Percentiles rank a stretch among this genome's conserved stretches.
These are phyloP conservation scores for Amanita jacksonii DNA, from an alignment of 768 basidiomycete species.

Conservation along the genomic window DNA sequence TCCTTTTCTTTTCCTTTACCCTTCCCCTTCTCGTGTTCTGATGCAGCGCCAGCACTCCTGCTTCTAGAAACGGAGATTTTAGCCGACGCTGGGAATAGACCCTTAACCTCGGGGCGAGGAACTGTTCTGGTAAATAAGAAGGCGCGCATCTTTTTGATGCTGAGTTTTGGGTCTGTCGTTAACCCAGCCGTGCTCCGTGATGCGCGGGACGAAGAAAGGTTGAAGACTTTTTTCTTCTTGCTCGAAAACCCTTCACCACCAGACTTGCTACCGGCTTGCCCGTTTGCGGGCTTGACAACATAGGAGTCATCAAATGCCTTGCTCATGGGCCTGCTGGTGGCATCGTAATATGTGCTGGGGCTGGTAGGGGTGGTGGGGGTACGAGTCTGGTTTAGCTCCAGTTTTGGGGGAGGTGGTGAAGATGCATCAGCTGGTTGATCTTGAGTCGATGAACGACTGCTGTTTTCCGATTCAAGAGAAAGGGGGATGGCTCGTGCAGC, in stretches of 20 bases:
- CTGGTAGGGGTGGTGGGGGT: conserved; percentile 4
- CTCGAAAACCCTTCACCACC: not conserved
- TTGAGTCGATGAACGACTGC: not conserved
- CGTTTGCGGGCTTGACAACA: too few relatives aligned
- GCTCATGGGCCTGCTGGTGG: conserved; percentile 4
- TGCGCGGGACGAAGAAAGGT: not conserved
- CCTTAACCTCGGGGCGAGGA: conserved; percentile 3
- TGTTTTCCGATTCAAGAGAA: not conserved
- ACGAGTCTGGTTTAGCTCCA: not conserved
- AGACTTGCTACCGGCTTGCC: not conserved
- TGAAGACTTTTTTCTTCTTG: conserved; percentile 1
- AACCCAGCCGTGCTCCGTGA: not conserved
- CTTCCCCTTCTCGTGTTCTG: conserved; percentile 1
- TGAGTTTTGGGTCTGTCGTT: conserved; percentile 4
- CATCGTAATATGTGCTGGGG: conserved; percentile 5
- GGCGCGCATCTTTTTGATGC: conserved; percentile 6
- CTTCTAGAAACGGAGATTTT: conserved; percentile 5
- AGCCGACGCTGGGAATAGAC: not conserved
- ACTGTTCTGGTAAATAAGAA: conserved; percentile 9
- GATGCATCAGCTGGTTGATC: not conserved
- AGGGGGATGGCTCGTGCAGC: conserved; percentile 1
- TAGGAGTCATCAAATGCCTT: not conserved
- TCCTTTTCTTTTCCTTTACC: conserved; percentile 3
- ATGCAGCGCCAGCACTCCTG: not conserved
- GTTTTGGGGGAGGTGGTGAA: not conserved